Evolutionary conservation across 2,329 filamentous ascomycete species (phyloP).

Genomic region (Pseudocercospora fijiensis): DNA sequence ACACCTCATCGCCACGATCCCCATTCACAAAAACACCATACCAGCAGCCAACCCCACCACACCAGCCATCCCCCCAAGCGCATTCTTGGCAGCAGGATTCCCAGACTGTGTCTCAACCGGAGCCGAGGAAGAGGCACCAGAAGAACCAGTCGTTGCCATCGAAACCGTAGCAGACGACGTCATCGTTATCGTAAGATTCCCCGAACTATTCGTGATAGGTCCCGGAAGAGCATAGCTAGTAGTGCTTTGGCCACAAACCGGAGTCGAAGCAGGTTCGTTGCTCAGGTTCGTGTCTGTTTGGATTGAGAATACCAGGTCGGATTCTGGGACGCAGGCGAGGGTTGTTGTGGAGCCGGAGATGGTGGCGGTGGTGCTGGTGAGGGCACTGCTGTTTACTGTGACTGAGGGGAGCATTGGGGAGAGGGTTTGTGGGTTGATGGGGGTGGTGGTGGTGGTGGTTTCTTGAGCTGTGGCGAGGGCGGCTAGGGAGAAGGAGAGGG

Average conservation of each 20-base stretch:
- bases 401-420: constrained; percentile 11
- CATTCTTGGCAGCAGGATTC: constrained; percentile 9
- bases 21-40: constrained; percentile 9
- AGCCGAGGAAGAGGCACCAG: constrained; percentile 4
- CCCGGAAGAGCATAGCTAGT: not conserved
- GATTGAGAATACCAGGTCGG: constrained; percentile 22
- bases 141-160: not conserved
- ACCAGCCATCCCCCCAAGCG: constrained; percentile 9
- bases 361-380: constrained; percentile 4
- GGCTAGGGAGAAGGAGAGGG: constrained; percentile 10
- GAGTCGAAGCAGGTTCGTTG: constrained; percentile 16
- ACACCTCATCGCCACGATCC: too few species aligned
- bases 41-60: constrained; percentile 12
- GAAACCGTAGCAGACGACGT: constrained; percentile 1
- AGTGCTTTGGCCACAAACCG: constrained; percentile 11
- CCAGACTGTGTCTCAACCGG: constrained; percentile 6
- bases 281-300: constrained; percentile 24
- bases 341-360: not conserved
- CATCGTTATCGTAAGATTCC: constrained; percentile 4
- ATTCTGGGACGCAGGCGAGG: constrained; percentile 15
- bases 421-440: constrained; percentile 14
- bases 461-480: constrained; percentile 14
- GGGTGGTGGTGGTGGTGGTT: not conserved
- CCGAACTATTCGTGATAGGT: not conserved
- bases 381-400: constrained; percentile 12